phyloP scores from a whole-genome alignment of 139 green algal genomes.

The Tetraselmis striata region DNA sequence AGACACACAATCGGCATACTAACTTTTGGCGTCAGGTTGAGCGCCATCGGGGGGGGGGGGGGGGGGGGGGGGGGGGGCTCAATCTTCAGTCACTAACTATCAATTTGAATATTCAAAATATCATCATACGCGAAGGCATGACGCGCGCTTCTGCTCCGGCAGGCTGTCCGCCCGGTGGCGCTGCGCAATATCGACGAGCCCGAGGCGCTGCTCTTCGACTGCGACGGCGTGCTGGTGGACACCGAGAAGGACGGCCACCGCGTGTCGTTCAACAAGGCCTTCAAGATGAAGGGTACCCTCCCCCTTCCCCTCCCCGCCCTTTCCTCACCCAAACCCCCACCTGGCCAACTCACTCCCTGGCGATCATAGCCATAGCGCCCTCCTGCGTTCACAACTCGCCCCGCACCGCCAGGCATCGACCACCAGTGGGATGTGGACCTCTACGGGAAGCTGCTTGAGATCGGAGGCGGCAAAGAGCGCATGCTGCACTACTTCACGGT shows the following conservation, averaged over 20 bases:
- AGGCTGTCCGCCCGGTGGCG: neutral
- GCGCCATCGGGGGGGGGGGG: no score
- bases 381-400: no score
- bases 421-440: conserved; percentile 83
- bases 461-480: conserved; percentile 95
- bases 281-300: conserved; percentile 77
- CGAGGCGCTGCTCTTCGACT: conserved; percentile 87
- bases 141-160: neutral
- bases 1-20: no score
- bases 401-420: conserved; percentile 51
- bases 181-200: conserved; percentile 35
- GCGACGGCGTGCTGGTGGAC: conserved; percentile 92
- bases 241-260: conserved; percentile 88
- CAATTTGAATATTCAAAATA: no score
- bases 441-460: conserved; percentile 92
- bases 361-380: no score
- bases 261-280: conserved; percentile 91
- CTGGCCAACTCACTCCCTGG: no score
- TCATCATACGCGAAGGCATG: no score
- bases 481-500: conserved; percentile 94
- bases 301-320: no score
- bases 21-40: no score
- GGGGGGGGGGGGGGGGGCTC: no score
- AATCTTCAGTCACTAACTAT: no score
- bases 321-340: no score